Conservation (phyloP, 805 yeast genomes). For the Lipomyces mesembrius region DNA sequence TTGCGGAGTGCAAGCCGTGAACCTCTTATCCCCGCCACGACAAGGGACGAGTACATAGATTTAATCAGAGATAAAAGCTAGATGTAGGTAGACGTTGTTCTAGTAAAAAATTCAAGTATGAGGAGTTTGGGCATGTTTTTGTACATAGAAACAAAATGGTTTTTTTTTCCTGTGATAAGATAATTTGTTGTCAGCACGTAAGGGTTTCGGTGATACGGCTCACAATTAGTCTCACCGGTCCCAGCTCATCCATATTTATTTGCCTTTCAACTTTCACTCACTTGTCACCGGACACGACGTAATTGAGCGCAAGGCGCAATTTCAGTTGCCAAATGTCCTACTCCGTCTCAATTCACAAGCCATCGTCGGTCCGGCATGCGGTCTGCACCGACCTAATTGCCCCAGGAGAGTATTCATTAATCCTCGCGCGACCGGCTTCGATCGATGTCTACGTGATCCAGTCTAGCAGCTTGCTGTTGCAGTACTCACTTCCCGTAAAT, state of each 20-base stretch:
- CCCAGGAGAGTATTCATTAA: constrained; percentile 22
- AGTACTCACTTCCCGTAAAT: constrained; percentile 25
- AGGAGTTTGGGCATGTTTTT: background rate
- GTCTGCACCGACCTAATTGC: constrained; percentile 31
- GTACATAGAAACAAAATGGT: no score
- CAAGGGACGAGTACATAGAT: constrained; percentile 38
- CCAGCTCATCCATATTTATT: background rate
- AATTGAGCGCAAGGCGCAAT: background rate
- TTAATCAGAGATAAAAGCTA: constrained; percentile 15
- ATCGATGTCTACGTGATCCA: constrained; percentile 28
- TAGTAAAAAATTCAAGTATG: background rate
- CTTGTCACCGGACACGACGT: background rate
- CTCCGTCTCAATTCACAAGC: constrained; percentile 34
- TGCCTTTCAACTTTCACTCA: background rate
- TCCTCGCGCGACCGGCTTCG: constrained; percentile 33
- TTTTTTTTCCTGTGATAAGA: no score
- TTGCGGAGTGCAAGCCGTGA: constrained; percentile 35
- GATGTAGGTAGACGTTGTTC: background rate
- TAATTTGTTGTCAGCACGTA: no score
- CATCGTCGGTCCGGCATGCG: constrained; percentile 36
- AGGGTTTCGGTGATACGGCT: no score
- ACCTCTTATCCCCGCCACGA: constrained; percentile 32
- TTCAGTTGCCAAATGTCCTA: constrained; percentile 31
- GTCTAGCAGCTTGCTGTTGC: constrained; percentile 24
- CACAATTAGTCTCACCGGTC: no score